A percentile compares a stretch with the other conserved stretches of the same genome.
phyloP scores from a whole-genome alignment of 2,329 filamentous ascomycete genomes.

The Exutisphaerella laricina region DNA sequence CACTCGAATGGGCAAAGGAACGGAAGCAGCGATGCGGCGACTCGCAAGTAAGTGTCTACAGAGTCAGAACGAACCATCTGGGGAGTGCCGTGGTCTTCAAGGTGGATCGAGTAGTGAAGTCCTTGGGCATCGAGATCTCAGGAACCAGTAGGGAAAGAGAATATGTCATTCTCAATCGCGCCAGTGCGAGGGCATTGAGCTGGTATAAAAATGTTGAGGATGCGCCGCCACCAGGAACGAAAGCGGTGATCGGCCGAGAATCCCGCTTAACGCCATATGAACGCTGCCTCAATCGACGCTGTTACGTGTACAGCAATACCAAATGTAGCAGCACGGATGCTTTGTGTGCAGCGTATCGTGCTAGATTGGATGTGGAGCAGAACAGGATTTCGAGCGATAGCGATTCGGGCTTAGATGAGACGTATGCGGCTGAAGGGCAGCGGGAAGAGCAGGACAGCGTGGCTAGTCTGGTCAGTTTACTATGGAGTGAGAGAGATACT shows the following conservation, averaged over 20 bases:
- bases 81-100: not conserved
- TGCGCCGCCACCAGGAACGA: not conserved
- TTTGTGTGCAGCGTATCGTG: constrained; percentile 1
- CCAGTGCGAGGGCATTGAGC: not conserved
- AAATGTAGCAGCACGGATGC: constrained; percentile 2
- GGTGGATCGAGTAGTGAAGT: not conserved
- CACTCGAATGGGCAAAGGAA: constrained; percentile 2
- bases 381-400: not conserved
- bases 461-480: constrained; percentile 1
- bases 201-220: not conserved
- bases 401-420: not conserved
- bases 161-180: constrained; percentile 5
- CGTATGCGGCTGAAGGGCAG: constrained; percentile 1
- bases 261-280: not conserved
- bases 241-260: not conserved
- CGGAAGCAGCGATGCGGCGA: not conserved
- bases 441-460: constrained; percentile 1
- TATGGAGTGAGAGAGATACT: not conserved
- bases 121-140: not conserved
- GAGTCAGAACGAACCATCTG: not conserved
- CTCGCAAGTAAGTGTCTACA: constrained; percentile 1
- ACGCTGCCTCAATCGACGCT: not conserved
- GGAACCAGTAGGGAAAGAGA: not conserved
- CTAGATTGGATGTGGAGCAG: constrained; percentile 1
- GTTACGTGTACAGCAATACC: not conserved